Percentiles rank a stretch among this genome's conserved stretches.
Evolutionary conservation across 2,329 filamentous ascomycete species (phyloP).

Genomic region (Venturia carpophila): DNA sequence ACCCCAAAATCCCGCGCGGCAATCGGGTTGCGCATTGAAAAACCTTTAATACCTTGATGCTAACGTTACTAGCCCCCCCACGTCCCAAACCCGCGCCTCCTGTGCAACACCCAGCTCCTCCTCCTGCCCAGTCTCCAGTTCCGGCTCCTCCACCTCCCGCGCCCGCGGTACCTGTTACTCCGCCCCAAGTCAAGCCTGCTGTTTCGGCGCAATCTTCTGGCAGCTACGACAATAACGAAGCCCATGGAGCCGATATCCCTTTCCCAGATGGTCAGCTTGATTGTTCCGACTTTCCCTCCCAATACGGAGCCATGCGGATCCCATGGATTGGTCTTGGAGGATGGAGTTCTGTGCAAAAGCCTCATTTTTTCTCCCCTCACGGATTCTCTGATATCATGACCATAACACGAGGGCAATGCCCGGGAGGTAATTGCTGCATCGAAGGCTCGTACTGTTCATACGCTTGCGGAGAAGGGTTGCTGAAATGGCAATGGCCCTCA

Average conservation of each 20-base stretch:
- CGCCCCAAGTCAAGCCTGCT: background rate
- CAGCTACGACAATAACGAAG: background rate
- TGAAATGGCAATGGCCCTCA: constrained; percentile 83
- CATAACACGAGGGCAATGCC: constrained; percentile 54
- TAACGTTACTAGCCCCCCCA: background rate
- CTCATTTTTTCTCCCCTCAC: constrained; percentile 25
- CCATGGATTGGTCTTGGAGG: constrained; percentile 62
- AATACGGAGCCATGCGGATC: constrained; percentile 69
- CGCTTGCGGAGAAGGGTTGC: constrained; percentile 81
- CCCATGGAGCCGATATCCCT: constrained; percentile 28
- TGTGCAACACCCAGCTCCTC: background rate
- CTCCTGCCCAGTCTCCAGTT: too few relatives aligned
- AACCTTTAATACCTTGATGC: background rate
- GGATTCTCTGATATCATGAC: constrained; percentile 50
- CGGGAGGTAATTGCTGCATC: constrained; percentile 51
- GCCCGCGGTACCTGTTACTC: background rate
- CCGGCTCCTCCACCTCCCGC: too few relatives aligned
- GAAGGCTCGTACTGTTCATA: constrained; percentile 77
- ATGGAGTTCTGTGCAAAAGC: constrained; percentile 71
- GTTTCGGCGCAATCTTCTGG: background rate
- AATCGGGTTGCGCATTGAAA: too few relatives aligned
- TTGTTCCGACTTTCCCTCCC: constrained; percentile 67
- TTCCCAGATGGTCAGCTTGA: constrained; percentile 70
- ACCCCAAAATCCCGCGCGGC: too few relatives aligned
- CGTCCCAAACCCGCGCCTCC: background rate